These are phyloP conservation scores for Corinectria fuckeliana DNA, from an alignment of 2,329 filamentous ascomycete species.

Conservation along the genomic window DNA sequence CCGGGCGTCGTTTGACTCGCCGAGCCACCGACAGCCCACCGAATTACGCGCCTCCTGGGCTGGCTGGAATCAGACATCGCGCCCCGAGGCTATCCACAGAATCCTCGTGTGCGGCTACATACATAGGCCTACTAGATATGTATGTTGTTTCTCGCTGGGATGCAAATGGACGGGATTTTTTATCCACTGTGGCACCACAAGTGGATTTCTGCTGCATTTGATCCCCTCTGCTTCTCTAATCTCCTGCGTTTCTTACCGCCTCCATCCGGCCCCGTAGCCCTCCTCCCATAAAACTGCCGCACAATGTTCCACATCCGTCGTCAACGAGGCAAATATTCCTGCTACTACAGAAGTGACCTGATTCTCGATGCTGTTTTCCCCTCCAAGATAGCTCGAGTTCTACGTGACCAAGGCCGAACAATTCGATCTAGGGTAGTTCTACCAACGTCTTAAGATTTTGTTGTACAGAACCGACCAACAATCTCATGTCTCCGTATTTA, in stretches of 20 bases:
- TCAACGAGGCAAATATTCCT: background rate
- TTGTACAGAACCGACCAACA: background rate
- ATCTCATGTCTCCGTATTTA: background rate
- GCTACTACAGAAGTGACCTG: background rate
- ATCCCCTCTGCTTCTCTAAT: background rate
- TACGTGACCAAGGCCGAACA: background rate
- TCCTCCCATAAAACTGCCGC: slow-evolving; percentile 7
- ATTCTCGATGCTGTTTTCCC: background rate
- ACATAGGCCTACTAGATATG: too few species aligned
- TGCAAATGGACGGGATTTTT: background rate
- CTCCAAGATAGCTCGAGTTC: background rate
- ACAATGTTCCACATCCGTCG: background rate
- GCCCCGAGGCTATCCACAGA: too few species aligned
- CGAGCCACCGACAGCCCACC: slow-evolving; percentile 20
- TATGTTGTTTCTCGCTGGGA: background rate
- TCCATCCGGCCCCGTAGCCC: background rate
- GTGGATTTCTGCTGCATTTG: slow-evolving; percentile 11
- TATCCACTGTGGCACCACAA: slow-evolving; percentile 8
- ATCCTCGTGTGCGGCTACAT: background rate
- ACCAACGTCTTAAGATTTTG: background rate
- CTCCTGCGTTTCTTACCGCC: slow-evolving; percentile 1
- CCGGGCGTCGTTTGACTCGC: background rate
- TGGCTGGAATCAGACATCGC: slow-evolving; percentile 2
- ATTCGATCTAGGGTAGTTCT: background rate
- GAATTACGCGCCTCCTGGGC: slow-evolving; percentile 11